phyloP scores from a whole-genome alignment of 495 filamentous ascomycete species.

The Podospora tetraspora region DNA sequence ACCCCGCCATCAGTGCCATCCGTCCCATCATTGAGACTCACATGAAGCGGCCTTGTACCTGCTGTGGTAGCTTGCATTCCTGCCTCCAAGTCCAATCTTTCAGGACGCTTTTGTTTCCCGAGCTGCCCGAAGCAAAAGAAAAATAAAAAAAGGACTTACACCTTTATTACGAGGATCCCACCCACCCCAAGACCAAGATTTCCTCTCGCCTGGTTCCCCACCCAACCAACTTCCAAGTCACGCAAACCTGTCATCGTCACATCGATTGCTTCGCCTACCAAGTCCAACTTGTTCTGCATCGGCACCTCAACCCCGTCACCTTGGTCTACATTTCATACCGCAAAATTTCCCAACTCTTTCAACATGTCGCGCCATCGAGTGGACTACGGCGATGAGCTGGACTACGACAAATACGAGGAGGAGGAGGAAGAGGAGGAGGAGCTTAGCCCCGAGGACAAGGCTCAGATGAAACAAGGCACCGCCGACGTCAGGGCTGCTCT shows the following conservation, averaged over 20 bases:
- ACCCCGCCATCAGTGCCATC: constrained; percentile 12
- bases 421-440: constrained; percentile 44
- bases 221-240: neutral
- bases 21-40: neutral
- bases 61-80: neutral
- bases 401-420: constrained; percentile 51
- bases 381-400: constrained; percentile 56
- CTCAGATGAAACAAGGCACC: constrained; percentile 52
- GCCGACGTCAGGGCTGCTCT: constrained; percentile 51
- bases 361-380: constrained; percentile 61
- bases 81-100: neutral
- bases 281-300: neutral
- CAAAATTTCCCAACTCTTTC: constrained; percentile 1
- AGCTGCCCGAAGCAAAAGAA: neutral
- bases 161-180: neutral
- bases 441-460: constrained; percentile 54
- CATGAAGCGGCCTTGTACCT: neutral
- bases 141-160: neutral
- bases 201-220: neutral
- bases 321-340: neutral
- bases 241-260: neutral
- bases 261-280: neutral
- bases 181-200: neutral
- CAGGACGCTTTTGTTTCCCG: neutral
- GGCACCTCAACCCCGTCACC: neutral